Evolutionary conservation across 768 basidiomycete genomes (phyloP).

Genomic region (Pulveroboletus sp.): DNA sequence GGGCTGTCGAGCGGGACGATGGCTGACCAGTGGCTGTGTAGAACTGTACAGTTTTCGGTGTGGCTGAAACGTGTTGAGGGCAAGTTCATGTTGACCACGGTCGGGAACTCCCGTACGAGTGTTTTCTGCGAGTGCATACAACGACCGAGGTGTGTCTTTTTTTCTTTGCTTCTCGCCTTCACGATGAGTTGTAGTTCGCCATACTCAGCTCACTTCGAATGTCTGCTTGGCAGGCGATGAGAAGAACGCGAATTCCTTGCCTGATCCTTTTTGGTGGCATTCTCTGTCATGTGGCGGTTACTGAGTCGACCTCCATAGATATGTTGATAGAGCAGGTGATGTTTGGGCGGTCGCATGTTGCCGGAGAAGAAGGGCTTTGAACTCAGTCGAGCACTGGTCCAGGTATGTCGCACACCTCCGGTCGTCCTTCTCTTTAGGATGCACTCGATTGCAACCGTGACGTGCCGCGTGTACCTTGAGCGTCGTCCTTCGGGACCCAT

Average conservation of each 20-base stretch:
- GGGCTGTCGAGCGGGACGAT: neutral
- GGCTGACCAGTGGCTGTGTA: slow-evolving; percentile 17
- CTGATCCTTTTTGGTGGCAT: slow-evolving; percentile 38
- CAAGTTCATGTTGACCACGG: slow-evolving; percentile 6
- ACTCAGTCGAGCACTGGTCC: no score
- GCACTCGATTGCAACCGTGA: slow-evolving; percentile 50
- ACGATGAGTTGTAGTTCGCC: slow-evolving; percentile 33
- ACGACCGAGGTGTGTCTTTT: neutral
- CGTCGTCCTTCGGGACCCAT: slow-evolving; percentile 70
- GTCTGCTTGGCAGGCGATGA: slow-evolving; percentile 45
- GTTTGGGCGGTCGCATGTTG: neutral
- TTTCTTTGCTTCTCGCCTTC: neutral
- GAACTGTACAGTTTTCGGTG: slow-evolving; percentile 31
- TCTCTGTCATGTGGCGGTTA: neutral
- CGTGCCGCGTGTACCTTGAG: slow-evolving; percentile 57
- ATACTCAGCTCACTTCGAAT: slow-evolving; percentile 72
- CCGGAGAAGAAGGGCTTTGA: neutral
- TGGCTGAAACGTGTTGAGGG: slow-evolving; percentile 28
- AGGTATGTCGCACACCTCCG: slow-evolving; percentile 14
- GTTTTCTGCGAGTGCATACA: neutral
- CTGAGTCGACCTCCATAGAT: slow-evolving; percentile 7
- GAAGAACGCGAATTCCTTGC: slow-evolving; percentile 44
- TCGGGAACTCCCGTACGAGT: slow-evolving; percentile 9
- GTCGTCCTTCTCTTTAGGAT: slow-evolving; percentile 34
- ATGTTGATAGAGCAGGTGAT: neutral